Evolutionary conservation across 2,329 filamentous ascomycete genomes (phyloP).

Genomic region (Tolypocladium paradoxum): DNA sequence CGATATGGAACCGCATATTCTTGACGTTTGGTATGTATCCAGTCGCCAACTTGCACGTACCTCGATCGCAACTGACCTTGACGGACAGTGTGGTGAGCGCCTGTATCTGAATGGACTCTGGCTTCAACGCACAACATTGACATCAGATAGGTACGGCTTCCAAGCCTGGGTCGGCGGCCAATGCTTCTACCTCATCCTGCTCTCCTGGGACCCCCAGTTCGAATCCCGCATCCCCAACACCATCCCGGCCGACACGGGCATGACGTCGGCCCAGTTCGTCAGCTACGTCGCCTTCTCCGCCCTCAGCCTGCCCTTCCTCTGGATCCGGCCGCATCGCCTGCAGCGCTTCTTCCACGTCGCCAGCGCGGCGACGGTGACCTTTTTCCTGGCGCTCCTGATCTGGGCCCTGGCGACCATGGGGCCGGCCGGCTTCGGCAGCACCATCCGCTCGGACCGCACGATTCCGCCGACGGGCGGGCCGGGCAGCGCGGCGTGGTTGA

Average conservation of each 20-base stretch:
- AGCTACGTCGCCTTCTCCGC: constrained; percentile 33
- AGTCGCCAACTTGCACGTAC: not conserved
- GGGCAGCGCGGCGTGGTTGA: constrained; percentile 22
- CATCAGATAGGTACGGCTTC: constrained; percentile 25
- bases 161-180: constrained; percentile 36
- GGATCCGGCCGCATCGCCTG: constrained; percentile 31
- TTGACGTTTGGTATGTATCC: constrained; percentile 25
- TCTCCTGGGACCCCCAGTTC: constrained; percentile 32
- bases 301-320: constrained; percentile 31
- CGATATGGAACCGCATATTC: constrained; percentile 31
- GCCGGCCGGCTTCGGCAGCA: constrained; percentile 24
- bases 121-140: not conserved
- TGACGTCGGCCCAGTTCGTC: constrained; percentile 33
- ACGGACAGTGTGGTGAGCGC: constrained; percentile 13
- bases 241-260: constrained; percentile 27
- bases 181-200: constrained; percentile 33
- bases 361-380: constrained; percentile 26
- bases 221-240: constrained; percentile 30
- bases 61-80: not conserved
- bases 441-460: constrained; percentile 12
- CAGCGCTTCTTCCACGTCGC: constrained; percentile 30
- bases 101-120: too few species aligned
- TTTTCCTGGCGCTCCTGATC: constrained; percentile 29
- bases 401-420: constrained; percentile 35
- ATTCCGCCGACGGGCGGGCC: constrained; percentile 17